Conservation (phyloP, 768 basidiomycete genomes). For the Sporobolomyces phaffii region DNA sequence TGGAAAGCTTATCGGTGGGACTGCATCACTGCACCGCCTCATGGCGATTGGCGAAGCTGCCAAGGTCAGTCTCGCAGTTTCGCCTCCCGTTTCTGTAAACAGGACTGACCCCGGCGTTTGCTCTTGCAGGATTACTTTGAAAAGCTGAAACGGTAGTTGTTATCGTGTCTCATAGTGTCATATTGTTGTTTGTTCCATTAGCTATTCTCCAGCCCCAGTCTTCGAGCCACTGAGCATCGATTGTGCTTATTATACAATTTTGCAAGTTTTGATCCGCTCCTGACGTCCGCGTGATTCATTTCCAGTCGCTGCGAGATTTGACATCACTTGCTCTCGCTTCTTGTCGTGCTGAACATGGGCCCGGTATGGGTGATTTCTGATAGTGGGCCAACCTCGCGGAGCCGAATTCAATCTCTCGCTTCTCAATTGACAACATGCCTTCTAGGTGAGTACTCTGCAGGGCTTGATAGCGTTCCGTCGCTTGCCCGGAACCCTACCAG, state of each 20-base stretch:
- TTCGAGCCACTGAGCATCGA: too few relatives aligned
- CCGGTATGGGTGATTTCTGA: too few relatives aligned
- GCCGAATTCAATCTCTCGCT: too few relatives aligned
- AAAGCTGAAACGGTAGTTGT: slow-evolving; percentile 1
- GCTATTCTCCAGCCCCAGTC: too few relatives aligned
- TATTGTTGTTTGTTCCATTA: neutral
- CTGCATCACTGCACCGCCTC: slow-evolving; percentile 15
- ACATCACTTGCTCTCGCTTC: too few relatives aligned
- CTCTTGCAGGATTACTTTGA: slow-evolving; percentile 15
- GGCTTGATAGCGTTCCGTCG: neutral
- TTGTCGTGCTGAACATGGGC: too few relatives aligned
- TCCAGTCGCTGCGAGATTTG: too few relatives aligned
- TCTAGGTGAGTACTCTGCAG: slow-evolving; percentile 4
- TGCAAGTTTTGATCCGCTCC: too few relatives aligned
- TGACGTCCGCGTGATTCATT: too few relatives aligned
- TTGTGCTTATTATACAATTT: too few relatives aligned
- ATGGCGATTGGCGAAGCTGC: slow-evolving; percentile 26
- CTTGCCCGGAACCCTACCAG: neutral
- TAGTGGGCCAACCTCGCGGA: too few relatives aligned
- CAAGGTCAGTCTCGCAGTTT: neutral
- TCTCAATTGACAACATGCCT: slow-evolving; percentile 11
- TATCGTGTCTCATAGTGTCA: neutral
- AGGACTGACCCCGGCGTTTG: neutral
- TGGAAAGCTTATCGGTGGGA: slow-evolving; percentile 5
- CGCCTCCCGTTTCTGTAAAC: fast-evolving